Evolutionary conservation across 2,329 filamentous ascomycete genomes (phyloP).

Genomic region (Pezicula carpinea): DNA sequence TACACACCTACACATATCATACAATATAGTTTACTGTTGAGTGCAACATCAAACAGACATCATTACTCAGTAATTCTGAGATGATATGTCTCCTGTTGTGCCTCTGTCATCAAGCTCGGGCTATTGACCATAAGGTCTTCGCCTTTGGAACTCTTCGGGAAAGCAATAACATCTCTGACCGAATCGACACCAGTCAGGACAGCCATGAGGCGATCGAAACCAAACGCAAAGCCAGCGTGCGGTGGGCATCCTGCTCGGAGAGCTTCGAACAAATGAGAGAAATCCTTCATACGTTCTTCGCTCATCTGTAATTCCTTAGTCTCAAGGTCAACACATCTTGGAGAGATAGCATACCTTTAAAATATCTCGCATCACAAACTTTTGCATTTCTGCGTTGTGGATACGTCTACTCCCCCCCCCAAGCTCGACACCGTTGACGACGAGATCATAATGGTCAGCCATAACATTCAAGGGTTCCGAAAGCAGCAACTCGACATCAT

Average conservation of each 20-base stretch:
- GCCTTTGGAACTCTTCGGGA: constrained; percentile 89
- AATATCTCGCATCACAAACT: constrained; percentile 78
- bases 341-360: constrained; percentile 44
- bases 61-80: constrained; percentile 10
- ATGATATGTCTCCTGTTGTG: constrained; percentile 29
- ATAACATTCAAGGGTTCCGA: constrained; percentile 66
- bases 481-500: constrained; percentile 70
- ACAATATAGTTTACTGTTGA: too few relatives aligned
- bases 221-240: constrained; percentile 88
- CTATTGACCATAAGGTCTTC: constrained; percentile 81
- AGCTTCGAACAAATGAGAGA: constrained; percentile 79
- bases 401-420: constrained; percentile 92
- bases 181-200: constrained; percentile 72
- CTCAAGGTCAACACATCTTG: neutral
- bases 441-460: constrained; percentile 92
- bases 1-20: too few relatives aligned
- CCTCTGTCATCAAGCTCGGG: constrained; percentile 62
- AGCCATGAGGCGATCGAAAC: constrained; percentile 82
- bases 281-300: constrained; percentile 68
- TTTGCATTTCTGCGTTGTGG: constrained; percentile 76
- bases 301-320: constrained; percentile 19
- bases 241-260: constrained; percentile 85
- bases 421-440: constrained; percentile 91
- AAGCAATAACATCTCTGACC: constrained; percentile 91
- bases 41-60: neutral